Percentiles rank a stretch among this genome's conserved stretches.
These are phyloP conservation scores for Phytophthora pluvialis DNA, from an alignment of 352 stramenopile genomes.

Conservation along the genomic window DNA sequence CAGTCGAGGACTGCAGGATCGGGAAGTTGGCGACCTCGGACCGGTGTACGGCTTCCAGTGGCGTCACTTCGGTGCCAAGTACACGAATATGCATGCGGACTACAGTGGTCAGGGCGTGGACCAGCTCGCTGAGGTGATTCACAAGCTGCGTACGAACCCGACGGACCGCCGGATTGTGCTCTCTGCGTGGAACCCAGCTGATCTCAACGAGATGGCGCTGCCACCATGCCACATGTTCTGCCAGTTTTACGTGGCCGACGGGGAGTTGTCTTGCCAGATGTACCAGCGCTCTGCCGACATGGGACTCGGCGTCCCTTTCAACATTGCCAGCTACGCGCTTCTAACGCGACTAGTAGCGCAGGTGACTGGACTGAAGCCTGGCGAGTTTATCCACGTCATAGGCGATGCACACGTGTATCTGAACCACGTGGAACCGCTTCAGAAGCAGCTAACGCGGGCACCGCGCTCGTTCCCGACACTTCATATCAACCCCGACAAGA, in stretches of 20 bases:
- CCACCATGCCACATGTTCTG: conserved; percentile 99
- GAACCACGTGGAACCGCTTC: conserved; percentile 98
- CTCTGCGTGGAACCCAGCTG: conserved; percentile 98
- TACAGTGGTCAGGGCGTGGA: conserved; percentile 99
- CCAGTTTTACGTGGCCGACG: conserved; percentile 92
- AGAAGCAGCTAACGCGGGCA: conserved; percentile 94
- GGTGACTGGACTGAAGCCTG: conserved; percentile 92
- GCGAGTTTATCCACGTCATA: conserved; percentile 99
- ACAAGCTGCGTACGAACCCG: conserved; percentile 98
- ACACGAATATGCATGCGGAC: conserved; percentile 97
- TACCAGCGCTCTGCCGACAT: conserved; percentile 99
- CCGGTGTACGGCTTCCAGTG: conserved; percentile 99
- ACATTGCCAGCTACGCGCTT: conserved; percentile 99
- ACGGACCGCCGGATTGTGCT: conserved; percentile 98
- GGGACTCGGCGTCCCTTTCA: conserved; percentile 99
- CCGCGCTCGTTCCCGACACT: conserved; percentile 96
- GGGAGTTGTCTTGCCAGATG: conserved; percentile 94
- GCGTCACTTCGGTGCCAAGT: conserved; percentile 99
- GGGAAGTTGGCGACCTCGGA: conserved; percentile 97
- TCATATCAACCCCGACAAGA: conserved; percentile 86
- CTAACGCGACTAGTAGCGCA: conserved; percentile 97
- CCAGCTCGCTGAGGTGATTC: conserved; percentile 97
- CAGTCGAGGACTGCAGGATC: conserved; percentile 91
- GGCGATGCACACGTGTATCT: conserved; percentile 99
- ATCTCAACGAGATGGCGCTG: conserved; percentile 97